Conservation (phyloP, 768 basidiomycete species). For the Auriscalpium microsporum region DNA sequence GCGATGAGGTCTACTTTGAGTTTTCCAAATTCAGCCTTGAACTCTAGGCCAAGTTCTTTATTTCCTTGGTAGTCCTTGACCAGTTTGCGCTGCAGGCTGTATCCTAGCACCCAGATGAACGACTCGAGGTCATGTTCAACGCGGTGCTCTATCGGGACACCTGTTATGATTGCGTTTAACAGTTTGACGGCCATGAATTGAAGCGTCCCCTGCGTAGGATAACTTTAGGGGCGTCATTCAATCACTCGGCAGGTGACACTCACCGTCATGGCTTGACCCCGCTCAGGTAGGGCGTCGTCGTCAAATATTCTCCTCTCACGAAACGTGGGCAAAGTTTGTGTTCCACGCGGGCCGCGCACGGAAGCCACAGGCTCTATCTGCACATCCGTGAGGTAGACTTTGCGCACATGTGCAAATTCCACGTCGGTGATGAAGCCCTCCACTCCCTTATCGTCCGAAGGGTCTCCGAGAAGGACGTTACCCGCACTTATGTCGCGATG, state of each 20-base stretch:
- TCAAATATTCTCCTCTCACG: neutral
- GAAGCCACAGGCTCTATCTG: neutral
- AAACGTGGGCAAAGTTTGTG: neutral
- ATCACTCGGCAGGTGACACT: neutral
- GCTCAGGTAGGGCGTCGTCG: neutral
- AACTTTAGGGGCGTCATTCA: neutral
- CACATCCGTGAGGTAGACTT: neutral
- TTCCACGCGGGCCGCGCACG: neutral
- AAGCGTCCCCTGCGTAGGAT: neutral
- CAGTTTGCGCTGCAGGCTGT: neutral
- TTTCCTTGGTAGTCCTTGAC: no score
- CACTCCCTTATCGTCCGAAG: neutral
- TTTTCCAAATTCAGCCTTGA: no score
- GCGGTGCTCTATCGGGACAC: neutral
- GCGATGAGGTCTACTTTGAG: no score
- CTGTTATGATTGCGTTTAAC: neutral
- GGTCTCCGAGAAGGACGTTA: neutral
- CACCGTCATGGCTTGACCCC: neutral
- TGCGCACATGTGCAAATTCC: neutral
- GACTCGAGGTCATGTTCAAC: constrained; percentile 13
- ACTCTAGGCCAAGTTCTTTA: no score
- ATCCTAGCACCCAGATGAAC: constrained; percentile 8
- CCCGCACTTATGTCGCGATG: neutral
- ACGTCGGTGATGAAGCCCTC: neutral
- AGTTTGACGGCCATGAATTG: neutral